Base-by-base conservation (phyloP, 108 stramenopile species). In the Nitzschia sp. region DNA sequence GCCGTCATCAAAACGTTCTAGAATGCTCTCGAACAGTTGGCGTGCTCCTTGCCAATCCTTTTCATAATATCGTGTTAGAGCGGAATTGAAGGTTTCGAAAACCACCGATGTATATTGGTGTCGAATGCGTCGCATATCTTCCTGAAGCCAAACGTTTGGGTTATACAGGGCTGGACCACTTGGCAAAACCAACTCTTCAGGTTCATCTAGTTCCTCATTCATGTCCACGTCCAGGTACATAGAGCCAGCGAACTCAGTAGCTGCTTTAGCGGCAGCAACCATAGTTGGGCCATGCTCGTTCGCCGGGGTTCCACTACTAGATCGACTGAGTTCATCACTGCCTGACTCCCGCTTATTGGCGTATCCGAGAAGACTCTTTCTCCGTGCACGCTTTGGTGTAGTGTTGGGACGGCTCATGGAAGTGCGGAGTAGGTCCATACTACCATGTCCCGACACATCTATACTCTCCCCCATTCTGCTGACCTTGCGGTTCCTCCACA, bases 1-100 rank as follows among this genome's bases (percentile, higher is more conserved):
- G 10, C 92, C 92, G 66, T 93, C 92, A 20, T 88, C 87, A 50
- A 81, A 79, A 11, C 75, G 73, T 11, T 81, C 70, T 66, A 88
- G 44, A 38, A 88, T 76, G 26, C 57, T 55, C 41, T 80, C 72
- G 69, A 93, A 93, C 50, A 72, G 82, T 42, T 63, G 56, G 53
- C 69, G 74, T 10, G 92, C 88, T 29, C 76, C 58, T 5, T 72
- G 72, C 92, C 92, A 93, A 59, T 93, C 85, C 44, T 71, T 73
- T 1, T 71, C 71, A 51, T 85, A 88, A 69, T 79, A 93, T 12
- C 84, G 61, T 41, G 83, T 76, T 19, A 93, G 72, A 10, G 86
- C 92, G 41, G 79, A 75, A 37, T 83, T 83, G 67, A 86, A 93
- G 50, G 82, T 85, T 19, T 84, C 78, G 63, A 90, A 86, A 42